Percentiles rank a stretch among this genome's conserved stretches.
phyloP scores from a whole-genome alignment of 2,329 filamentous ascomycete species.

The Fusarium clavum region DNA sequence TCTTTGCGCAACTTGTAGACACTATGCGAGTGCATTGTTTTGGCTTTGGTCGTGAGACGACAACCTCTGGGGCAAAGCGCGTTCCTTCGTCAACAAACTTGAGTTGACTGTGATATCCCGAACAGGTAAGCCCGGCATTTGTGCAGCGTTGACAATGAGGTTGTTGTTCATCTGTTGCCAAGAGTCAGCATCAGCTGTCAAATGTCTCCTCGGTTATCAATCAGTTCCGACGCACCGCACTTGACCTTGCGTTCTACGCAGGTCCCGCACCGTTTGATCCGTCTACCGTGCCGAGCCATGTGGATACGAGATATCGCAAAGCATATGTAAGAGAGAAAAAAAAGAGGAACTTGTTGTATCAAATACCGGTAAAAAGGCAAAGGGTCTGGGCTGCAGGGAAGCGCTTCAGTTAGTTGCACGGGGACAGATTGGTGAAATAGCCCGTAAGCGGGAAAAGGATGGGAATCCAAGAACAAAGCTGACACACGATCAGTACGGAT shows the following conservation, averaged over 20 bases:
- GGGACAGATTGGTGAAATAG: conserved; percentile 29
- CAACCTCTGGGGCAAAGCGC: neutral
- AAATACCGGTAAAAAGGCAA: neutral
- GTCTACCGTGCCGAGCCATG: conserved; percentile 33
- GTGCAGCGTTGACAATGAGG: conserved; percentile 25
- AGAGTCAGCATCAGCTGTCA: neutral
- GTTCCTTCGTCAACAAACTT: conserved; percentile 31
- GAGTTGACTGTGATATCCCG: conserved; percentile 28
- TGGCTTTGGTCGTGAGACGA: neutral
- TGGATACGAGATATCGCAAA: neutral
- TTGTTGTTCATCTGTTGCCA: conserved; percentile 23
- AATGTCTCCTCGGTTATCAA: neutral
- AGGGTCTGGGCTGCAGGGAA: conserved; percentile 4
- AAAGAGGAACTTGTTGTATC: neutral
- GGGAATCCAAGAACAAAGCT: neutral
- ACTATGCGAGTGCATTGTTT: neutral
- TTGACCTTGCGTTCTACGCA: conserved; percentile 36
- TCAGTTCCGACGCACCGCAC: conserved; percentile 12
- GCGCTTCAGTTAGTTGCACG: neutral
- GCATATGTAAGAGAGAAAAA: neutral
- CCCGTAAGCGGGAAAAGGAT: conserved; percentile 17
- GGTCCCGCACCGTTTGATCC: conserved; percentile 30
- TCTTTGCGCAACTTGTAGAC: neutral
- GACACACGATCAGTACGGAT: conserved; percentile 11
- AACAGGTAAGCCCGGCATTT: conserved; percentile 24